Evolutionary conservation across 2,329 filamentous ascomycete genomes (phyloP).

Genomic region (Coniochaeta sp.): DNA sequence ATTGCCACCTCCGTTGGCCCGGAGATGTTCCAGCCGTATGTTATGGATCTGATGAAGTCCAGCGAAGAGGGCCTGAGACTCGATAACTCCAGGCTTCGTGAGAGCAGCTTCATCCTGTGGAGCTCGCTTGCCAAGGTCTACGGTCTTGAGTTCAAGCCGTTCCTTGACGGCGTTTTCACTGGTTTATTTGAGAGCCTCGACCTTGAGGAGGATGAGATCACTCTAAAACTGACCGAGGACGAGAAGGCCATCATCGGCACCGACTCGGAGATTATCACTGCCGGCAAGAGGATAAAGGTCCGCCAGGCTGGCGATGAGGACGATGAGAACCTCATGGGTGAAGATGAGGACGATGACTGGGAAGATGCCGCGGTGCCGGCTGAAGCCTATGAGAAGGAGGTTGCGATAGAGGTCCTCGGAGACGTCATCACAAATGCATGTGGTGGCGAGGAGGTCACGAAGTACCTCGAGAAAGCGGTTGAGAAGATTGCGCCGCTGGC

Average conservation of each 20-base stretch:
- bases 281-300: slow-evolving; percentile 80
- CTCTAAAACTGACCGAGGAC: slow-evolving; percentile 67
- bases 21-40: slow-evolving; percentile 82
- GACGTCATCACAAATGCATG: slow-evolving; percentile 87
- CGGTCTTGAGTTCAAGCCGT: slow-evolving; percentile 72
- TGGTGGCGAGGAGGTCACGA: slow-evolving; percentile 61
- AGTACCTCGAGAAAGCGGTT: slow-evolving; percentile 84
- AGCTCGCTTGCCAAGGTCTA: slow-evolving; percentile 92
- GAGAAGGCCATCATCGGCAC: slow-evolving; percentile 65
- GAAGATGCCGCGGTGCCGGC: slow-evolving; percentile 85
- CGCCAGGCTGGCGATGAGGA: slow-evolving; percentile 52
- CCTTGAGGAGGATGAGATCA: slow-evolving; percentile 81
- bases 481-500: slow-evolving; percentile 72
- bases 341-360: slow-evolving; percentile 61
- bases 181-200: slow-evolving; percentile 79
- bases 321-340: slow-evolving; percentile 50
- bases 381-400: slow-evolving; percentile 92
- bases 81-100: slow-evolving; percentile 82
- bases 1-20: slow-evolving; percentile 85
- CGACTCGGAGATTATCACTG: slow-evolving; percentile 62
- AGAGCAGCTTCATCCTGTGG: slow-evolving; percentile 97
- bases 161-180: slow-evolving; percentile 70
- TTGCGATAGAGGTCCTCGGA: slow-evolving; percentile 88
- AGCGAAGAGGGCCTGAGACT: slow-evolving; percentile 87
- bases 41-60: slow-evolving; percentile 81